A percentile compares a stretch with the other conserved stretches of the same genome.
Conservation (phyloP, 192 early-diverging fungal genomes). For the Podila epigama region DNA sequence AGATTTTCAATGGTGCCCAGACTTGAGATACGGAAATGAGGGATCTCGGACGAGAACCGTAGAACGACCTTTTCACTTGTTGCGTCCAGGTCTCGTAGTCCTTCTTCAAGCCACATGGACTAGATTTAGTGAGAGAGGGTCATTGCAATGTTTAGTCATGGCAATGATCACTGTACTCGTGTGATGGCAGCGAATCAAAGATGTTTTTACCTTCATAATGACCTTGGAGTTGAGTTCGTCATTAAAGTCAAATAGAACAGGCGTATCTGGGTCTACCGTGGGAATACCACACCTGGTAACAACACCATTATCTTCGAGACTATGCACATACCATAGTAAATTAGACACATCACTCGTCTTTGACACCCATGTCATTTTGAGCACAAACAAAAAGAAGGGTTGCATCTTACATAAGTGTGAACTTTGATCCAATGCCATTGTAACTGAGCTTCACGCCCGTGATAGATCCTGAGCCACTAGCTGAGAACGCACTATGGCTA, state of each 20-base stretch:
- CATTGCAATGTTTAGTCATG: background rate
- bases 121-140: background rate
- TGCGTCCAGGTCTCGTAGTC: conserved; percentile 35
- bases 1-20: conserved; percentile 42
- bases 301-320: conserved; percentile 35
- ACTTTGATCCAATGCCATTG: conserved; percentile 25
- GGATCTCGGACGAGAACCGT: conserved; percentile 38
- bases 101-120: conserved; percentile 45
- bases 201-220: conserved; percentile 21
- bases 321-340: background rate
- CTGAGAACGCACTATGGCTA: background rate
- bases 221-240: conserved; percentile 25
- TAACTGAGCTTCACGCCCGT: conserved; percentile 30
- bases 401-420: conserved; percentile 27
- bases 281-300: conserved; percentile 38
- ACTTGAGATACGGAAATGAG: conserved; percentile 40
- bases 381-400: background rate
- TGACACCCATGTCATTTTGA: background rate
- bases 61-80: conserved; percentile 37
- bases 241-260: conserved; percentile 32
- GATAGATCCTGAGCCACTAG: background rate
- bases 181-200: background rate
- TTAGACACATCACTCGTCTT: too few relatives aligned
- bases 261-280: conserved; percentile 31
- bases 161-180: background rate